Conservation (phyloP, 768 basidiomycete genomes). For the Saitozyma sp. region DNA sequence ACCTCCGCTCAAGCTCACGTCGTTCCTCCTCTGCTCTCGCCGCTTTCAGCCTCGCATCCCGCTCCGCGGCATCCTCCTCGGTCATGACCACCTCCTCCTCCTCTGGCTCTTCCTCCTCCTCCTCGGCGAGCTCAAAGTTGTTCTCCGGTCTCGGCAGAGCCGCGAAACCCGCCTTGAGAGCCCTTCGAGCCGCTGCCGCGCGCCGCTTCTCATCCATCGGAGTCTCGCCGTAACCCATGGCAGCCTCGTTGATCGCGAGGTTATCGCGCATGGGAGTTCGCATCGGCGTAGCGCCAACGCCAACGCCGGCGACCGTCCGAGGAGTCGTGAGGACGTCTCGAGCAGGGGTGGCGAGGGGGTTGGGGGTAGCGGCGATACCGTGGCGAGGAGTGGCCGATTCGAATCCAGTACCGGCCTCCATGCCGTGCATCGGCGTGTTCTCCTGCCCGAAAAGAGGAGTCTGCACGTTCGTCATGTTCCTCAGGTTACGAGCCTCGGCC, state of each 20-base stretch:
- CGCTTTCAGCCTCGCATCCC: conserved; percentile 72
- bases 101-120: conserved; percentile 68
- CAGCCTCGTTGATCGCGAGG: conserved; percentile 78
- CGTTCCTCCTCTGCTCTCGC: conserved; percentile 73
- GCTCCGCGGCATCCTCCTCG: conserved; percentile 89
- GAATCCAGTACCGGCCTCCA: conserved; percentile 81
- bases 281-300: conserved; percentile 68
- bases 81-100: conserved; percentile 54
- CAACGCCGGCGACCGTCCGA: conserved; percentile 47
- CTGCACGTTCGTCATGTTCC: conserved; percentile 87
- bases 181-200: conserved; percentile 66
- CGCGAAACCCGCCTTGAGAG: conserved; percentile 77
- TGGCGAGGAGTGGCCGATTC: conserved; percentile 94
- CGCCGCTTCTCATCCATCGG: conserved; percentile 74
- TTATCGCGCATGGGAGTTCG: conserved; percentile 94
- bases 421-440: conserved; percentile 85
- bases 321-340: conserved; percentile 64
- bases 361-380: conserved; percentile 87
- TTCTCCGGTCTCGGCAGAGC: conserved; percentile 89
- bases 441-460: conserved; percentile 95
- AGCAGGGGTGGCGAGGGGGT: conserved; percentile 86
- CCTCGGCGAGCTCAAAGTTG: conserved; percentile 91
- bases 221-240: conserved; percentile 61
- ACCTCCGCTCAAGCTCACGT: conserved; percentile 76
- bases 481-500: conserved; percentile 90